Conservation (phyloP, 495 filamentous ascomycete genomes). For the Thermochaetoides thermophila region DNA sequence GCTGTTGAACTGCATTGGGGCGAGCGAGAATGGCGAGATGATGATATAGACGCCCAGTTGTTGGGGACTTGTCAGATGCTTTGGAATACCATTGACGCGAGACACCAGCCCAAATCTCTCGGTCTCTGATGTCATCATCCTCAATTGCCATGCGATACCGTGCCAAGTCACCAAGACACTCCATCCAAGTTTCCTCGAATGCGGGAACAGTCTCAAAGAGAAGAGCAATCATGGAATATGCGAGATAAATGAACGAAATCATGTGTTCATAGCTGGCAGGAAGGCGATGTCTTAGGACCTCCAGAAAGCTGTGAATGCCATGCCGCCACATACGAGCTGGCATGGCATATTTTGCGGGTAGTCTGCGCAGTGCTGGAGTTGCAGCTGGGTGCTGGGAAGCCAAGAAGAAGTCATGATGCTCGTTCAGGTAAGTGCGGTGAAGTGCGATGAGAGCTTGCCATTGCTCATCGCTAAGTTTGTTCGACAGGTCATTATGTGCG, state of each 20-base stretch:
- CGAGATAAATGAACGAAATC: slow-evolving; percentile 67
- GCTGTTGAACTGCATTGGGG: slow-evolving; percentile 56
- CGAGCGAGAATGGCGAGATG: slow-evolving; percentile 71
- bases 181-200: slow-evolving; percentile 81
- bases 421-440: slow-evolving; percentile 54
- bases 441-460: slow-evolving; percentile 62
- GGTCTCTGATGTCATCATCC: slow-evolving; percentile 52
- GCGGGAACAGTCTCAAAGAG: slow-evolving; percentile 59
- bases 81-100: slow-evolving; percentile 70
- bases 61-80: slow-evolving; percentile 55
- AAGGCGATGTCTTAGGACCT: slow-evolving; percentile 52
- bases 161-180: slow-evolving; percentile 70
- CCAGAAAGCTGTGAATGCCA: slow-evolving; percentile 55
- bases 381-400: slow-evolving; percentile 63
- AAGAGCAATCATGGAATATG: slow-evolving; percentile 69
- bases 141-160: slow-evolving; percentile 59
- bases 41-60: slow-evolving; percentile 64
- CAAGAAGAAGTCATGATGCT: slow-evolving; percentile 68
- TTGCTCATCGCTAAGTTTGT: slow-evolving; percentile 41
- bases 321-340: slow-evolving; percentile 63
- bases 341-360: slow-evolving; percentile 63
- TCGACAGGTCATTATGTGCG: slow-evolving; percentile 21
- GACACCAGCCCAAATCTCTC: slow-evolving; percentile 65
- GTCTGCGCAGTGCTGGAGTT: slow-evolving; percentile 36
- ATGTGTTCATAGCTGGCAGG: slow-evolving; percentile 63